Conservation (phyloP, 2,329 filamentous ascomycete species). For the Aspergillus tamarii region DNA sequence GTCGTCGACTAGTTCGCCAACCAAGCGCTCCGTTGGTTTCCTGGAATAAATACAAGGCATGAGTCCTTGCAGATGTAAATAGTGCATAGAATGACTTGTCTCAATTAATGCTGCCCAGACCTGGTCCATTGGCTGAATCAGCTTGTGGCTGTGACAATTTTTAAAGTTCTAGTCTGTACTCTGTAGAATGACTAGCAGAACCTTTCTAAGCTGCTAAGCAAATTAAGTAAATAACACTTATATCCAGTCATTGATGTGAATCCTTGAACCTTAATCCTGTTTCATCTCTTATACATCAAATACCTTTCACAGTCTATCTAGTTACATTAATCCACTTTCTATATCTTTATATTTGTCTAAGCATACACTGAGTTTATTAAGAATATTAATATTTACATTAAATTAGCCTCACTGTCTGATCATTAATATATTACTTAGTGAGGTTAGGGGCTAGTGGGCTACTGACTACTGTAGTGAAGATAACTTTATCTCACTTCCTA, state of each 20-base stretch:
- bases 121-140: not conserved
- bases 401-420: not conserved
- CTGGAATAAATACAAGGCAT: not conserved
- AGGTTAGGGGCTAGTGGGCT: not conserved
- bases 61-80: not conserved
- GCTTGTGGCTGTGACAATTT: not conserved
- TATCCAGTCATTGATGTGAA: not conserved
- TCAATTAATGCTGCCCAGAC: not conserved
- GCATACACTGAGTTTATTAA: not conserved
- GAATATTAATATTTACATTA: not conserved
- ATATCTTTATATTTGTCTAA: not conserved
- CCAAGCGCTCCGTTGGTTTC: not conserved
- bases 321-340: not conserved
- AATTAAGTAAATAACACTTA: not conserved
- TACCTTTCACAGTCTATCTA: not conserved
- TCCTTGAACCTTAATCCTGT: not conserved
- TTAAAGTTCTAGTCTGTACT: not conserved
- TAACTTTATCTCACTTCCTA: not conserved
- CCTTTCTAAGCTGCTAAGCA: not conserved
- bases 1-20: not conserved
- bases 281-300: too few relatives aligned
- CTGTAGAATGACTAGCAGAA: not conserved
- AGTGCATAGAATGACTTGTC: not conserved
- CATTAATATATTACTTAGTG: not conserved
- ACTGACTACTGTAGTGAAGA: not conserved